phyloP scores from a whole-genome alignment of 805 yeast genomes.

The Diddensiella santjacobensis region DNA sequence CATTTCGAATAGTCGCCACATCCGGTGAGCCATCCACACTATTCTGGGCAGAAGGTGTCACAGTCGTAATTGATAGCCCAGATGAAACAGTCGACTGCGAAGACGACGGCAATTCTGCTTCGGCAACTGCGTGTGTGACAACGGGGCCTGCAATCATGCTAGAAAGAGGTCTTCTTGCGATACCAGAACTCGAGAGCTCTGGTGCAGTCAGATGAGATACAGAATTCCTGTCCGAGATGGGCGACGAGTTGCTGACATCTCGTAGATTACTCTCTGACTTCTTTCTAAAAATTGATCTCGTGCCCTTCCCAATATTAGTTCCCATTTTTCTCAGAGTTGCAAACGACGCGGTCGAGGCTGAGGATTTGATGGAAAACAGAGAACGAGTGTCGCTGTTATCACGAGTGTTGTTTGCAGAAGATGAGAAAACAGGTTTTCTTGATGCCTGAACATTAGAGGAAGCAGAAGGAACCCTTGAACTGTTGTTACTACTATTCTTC shows the following conservation, averaged over 20 bases:
- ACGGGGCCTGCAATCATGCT: conserved; percentile 13
- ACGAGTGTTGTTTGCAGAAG: background rate
- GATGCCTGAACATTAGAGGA: background rate
- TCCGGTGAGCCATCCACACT: background rate
- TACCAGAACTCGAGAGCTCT: conserved; percentile 1
- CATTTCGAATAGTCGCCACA: background rate
- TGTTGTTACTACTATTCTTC: background rate
- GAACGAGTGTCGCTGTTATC: conserved; percentile 23
- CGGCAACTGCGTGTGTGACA: conserved; percentile 20
- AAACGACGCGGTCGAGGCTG: conserved; percentile 28
- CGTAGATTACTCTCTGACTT: background rate
- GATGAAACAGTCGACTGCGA: conserved; percentile 6
- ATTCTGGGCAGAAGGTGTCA: conserved; percentile 2
- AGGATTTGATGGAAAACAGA: conserved; percentile 26
- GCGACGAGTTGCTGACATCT: background rate
- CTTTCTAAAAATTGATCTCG: conserved; percentile 13
- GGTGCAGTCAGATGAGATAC: background rate
- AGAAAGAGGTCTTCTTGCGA: background rate
- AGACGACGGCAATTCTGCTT: conserved; percentile 14
- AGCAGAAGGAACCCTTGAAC: background rate
- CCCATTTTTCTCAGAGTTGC: conserved; percentile 22
- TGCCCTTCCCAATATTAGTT: conserved; percentile 7
- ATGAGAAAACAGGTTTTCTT: background rate
- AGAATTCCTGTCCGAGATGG: background rate
- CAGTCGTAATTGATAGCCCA: conserved; percentile 3